Percentiles rank a stretch among this genome's conserved stretches.
Evolutionary conservation across 441 rosid species (phyloP).

Genomic region (Adansonia gregorii): DNA sequence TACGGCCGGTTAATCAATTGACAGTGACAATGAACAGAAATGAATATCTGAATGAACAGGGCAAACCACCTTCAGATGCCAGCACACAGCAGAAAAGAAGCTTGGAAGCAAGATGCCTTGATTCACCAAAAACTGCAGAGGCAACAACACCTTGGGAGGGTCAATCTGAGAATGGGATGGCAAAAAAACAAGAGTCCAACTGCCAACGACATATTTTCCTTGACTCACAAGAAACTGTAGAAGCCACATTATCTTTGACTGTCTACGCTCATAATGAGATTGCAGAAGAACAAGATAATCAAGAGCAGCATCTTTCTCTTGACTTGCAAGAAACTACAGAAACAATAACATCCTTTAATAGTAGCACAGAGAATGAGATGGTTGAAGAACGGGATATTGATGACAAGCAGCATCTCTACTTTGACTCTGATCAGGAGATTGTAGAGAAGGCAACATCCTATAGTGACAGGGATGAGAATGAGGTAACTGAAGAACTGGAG

Average conservation of each 20-base stretch:
- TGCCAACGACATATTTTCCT: not conserved
- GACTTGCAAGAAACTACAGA: constrained; percentile 22
- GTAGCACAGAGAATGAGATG: constrained; percentile 40
- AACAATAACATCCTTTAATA: constrained; percentile 35
- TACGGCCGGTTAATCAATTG: constrained; percentile 2
- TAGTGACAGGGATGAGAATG: constrained; percentile 52
- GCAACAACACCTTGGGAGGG: not conserved
- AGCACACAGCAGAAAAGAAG: constrained; percentile 25
- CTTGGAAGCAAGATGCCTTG: not conserved
- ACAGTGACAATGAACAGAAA: not conserved
- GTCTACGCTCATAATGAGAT: constrained; percentile 40
- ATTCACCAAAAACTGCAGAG: not conserved
- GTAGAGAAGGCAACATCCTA: constrained; percentile 19
- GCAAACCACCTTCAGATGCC: constrained; percentile 29
- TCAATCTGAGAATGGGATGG: constrained; percentile 36
- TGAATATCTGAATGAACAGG: constrained; percentile 28
- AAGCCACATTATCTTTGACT: constrained; percentile 34
- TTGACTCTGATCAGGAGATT: constrained; percentile 27
- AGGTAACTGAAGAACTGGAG: constrained; percentile 41
- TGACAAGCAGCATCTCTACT: constrained; percentile 17
- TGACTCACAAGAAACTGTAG: constrained; percentile 32
- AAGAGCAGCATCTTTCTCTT: constrained; percentile 16
- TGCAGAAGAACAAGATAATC: constrained; percentile 29
- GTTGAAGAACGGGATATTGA: constrained; percentile 29
- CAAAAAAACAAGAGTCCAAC: constrained; percentile 26